These are phyloP conservation scores for Rhizopogon salebrosus DNA, from an alignment of 768 basidiomycete species.

Conservation along the genomic window DNA sequence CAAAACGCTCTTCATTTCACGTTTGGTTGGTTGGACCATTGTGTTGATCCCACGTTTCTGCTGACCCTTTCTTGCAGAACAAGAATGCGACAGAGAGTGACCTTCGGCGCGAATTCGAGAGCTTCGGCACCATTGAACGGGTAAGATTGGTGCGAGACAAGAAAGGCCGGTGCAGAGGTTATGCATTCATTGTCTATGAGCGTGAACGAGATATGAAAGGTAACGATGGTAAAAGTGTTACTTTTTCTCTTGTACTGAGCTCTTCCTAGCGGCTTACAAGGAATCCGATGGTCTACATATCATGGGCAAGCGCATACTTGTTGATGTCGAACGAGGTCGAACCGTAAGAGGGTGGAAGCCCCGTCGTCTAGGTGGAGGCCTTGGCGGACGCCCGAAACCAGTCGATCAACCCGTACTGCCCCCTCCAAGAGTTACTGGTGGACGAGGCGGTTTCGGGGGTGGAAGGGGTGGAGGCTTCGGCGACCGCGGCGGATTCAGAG, in stretches of 20 bases:
- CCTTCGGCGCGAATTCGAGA: conserved; percentile 91
- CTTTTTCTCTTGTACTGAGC: conserved; percentile 15
- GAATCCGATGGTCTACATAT: conserved; percentile 96
- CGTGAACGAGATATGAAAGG: conserved; percentile 99
- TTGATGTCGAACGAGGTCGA: conserved; percentile 96
- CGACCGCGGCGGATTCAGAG: conserved; percentile 30
- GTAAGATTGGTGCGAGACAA: conserved; percentile 91
- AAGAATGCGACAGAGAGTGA: conserved; percentile 90
- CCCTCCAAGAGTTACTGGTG: conserved; percentile 26
- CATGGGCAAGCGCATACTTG: conserved; percentile 92
- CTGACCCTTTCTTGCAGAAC: conserved; percentile 48
- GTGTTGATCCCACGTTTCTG: not conserved
- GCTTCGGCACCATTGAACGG: conserved; percentile 91
- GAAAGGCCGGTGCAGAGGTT: conserved; percentile 82
- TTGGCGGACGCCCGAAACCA: conserved; percentile 96
- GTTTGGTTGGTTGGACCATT: conserved; percentile 52
- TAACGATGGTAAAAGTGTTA: conserved; percentile 24
- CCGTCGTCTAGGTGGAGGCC: conserved; percentile 90
- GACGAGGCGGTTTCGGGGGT: conserved; percentile 39
- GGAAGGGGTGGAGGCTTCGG: conserved; percentile 25
- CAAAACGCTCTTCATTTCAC: conserved; percentile 95
- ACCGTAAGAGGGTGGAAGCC: conserved; percentile 99
- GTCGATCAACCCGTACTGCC: conserved; percentile 37
- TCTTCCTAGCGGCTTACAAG: conserved; percentile 80
- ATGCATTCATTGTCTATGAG: conserved; percentile 97